Conservation (phyloP, 1,284 basidiomycete species). For the Irpex sp. region DNA sequence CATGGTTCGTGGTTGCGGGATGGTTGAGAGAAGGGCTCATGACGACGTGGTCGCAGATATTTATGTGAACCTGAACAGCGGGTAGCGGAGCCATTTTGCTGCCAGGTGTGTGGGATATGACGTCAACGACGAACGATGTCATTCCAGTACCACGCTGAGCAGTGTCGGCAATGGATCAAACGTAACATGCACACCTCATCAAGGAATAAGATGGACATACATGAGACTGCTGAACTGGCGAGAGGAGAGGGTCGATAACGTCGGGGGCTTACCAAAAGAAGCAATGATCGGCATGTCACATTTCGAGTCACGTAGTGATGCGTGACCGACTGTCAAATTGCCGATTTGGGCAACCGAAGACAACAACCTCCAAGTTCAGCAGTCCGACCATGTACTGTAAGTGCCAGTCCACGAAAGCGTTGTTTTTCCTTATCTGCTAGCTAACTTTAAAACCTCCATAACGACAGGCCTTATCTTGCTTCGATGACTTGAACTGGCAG, state of each 20-base stretch:
- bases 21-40: background rate
- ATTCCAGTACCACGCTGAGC: no score
- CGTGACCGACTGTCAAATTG: background rate
- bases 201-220: no score
- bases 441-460: no score
- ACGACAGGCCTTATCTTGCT: no score
- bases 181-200: no score
- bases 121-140: background rate
- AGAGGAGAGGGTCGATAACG: background rate
- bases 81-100: background rate
- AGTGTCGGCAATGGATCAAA: no score
- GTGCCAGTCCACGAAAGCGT: no score
- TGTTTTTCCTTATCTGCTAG: no score
- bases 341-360: no score
- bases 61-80: background rate
- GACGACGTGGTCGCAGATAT: background rate
- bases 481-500: background rate
- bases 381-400: no score
- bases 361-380: no score
- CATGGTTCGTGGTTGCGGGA: background rate
- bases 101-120: background rate
- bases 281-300: background rate
- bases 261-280: background rate
- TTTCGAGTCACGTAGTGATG: background rate
- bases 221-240: background rate